Percentiles rank a stretch among this genome's conserved stretches.
Evolutionary conservation across 2,329 filamentous ascomycete genomes (phyloP).

Genomic region (Penicillium fuscoglaucum): DNA sequence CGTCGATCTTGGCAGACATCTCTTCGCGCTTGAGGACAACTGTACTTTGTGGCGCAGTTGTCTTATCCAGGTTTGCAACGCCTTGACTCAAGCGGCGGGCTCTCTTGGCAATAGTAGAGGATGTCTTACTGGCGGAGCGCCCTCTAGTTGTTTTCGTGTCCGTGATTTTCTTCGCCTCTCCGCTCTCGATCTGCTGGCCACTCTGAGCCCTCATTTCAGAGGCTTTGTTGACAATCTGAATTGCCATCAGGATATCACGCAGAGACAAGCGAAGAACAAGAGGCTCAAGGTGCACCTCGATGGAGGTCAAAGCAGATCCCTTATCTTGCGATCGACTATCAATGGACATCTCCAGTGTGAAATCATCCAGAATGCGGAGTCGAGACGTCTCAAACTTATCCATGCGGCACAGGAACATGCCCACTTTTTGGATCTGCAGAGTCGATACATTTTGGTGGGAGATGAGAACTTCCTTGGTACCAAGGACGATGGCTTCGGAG

Average conservation of each 20-base stretch:
- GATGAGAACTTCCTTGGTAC: conserved; percentile 87
- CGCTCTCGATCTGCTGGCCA: conserved; percentile 50
- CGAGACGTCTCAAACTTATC: conserved; percentile 91
- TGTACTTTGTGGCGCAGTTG: conserved; percentile 45
- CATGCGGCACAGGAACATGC: conserved; percentile 99
- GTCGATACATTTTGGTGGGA: conserved; percentile 94
- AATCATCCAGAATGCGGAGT: conserved; percentile 92
- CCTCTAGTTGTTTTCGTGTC: conserved; percentile 46
- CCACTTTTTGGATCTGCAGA: conserved; percentile 87
- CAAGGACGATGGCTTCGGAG: conserved; percentile 93
- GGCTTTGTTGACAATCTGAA: conserved; percentile 88
- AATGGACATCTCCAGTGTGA: conserved; percentile 85
- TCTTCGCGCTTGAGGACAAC: conserved; percentile 70
- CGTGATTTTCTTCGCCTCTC: conserved; percentile 56
- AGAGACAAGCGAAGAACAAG: conserved; percentile 86
- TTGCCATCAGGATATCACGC: conserved; percentile 88
- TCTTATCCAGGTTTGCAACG: conserved; percentile 39
- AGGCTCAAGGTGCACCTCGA: conserved; percentile 86
- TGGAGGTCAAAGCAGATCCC: conserved; percentile 67
- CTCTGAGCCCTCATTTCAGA: conserved; percentile 72
- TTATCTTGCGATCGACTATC: conserved; percentile 66
- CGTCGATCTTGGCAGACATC: conserved; percentile 80
- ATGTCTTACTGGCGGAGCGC: conserved; percentile 48
- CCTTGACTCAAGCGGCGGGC: conserved; percentile 48
- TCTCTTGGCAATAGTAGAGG: conserved; percentile 47